phyloP scores from a whole-genome alignment of 1,284 basidiomycete genomes.

The Inonotus hispidus region DNA sequence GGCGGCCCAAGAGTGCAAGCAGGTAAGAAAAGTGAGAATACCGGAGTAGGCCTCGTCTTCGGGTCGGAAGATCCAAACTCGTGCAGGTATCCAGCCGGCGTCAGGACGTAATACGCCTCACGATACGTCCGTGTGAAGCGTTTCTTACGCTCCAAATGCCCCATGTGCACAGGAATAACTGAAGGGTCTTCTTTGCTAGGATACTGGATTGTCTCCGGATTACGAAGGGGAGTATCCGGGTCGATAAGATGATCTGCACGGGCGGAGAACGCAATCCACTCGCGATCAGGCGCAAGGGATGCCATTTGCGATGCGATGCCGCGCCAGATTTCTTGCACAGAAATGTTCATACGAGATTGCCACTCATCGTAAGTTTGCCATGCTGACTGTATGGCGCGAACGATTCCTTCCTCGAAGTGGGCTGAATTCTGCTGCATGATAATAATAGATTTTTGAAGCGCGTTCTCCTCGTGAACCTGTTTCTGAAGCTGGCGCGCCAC shows the following conservation, averaged over 20 bases:
- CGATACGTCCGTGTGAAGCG: conserved; percentile 90
- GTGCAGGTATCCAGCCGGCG: conserved; percentile 93
- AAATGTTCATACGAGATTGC: conserved; percentile 81
- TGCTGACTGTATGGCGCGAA: conserved; percentile 91
- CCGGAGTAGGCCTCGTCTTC: conserved; percentile 57
- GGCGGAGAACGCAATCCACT: conserved; percentile 96
- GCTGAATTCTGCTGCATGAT: conserved; percentile 99
- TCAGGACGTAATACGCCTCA: conserved; percentile 90
- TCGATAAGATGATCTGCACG: conserved; percentile 95
- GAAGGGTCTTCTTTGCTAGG: conserved; percentile 92
- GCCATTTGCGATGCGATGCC: conserved; percentile 77
- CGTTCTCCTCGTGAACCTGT: conserved; percentile 96
- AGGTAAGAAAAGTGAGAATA: conserved; percentile 90
- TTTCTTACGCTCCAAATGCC: conserved; percentile 94
- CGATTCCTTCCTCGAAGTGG: conserved; percentile 96
- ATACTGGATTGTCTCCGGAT: conserved; percentile 79
- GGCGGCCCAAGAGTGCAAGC: conserved; percentile 95
- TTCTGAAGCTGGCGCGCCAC: conserved; percentile 88
- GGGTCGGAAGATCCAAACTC: conserved; percentile 85
- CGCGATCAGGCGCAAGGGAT: conserved; percentile 83
- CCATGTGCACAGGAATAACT: conserved; percentile 85
- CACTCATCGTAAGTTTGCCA: conserved; percentile 99
- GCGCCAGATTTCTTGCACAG: conserved; percentile 81
- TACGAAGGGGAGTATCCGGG: conserved; percentile 90
- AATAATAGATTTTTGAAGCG: conserved; percentile 96